Base-by-base conservation (phyloP, 768 basidiomycete genomes). In the Exsudoporus frostii region DNA sequence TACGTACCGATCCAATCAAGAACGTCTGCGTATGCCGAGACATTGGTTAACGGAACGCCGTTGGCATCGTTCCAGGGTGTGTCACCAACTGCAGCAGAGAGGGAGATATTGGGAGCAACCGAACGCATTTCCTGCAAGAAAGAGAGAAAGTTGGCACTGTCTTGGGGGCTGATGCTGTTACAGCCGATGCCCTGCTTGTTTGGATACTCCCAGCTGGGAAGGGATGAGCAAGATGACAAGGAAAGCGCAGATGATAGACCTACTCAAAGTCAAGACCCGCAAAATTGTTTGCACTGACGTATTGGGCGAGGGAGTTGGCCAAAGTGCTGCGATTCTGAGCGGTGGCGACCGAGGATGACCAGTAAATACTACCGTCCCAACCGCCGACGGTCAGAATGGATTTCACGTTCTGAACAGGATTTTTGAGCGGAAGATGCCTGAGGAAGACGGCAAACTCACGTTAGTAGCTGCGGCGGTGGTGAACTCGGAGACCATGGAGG, bases 201-300 rank as follows among this genome's bases (percentile, higher is more conserved):
- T 34, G 92, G 93, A 65, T 91, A 96, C 67, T 94, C 92, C 92
- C 91, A 93, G 64, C 89, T 90, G 45, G n/a, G 2, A 29, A 19
- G 5, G 1, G 22, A 17, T 62, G 19, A 60, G 51, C 14, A 45
- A 24, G 7, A 36, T 7, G n/a, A 3, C 2, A 7, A 0, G 32
- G 5, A 43, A 40, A 22, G 20, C 44, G 42, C 1, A 19, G 25
- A 13, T 29, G 10, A n/a, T n/a, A n/a, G 5, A 73, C 83, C 37
- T 63, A 84, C 84, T 86, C 86, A 50, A 87, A 82, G 58, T 88
- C 85, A 39, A 88, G 69, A n/a, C 85, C 85, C 57, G 81, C 76
- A 15, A 89, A 72, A 0, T 75, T 60, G 59, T 85, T 82, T 24
- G 70, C 62, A 6, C 70, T 56, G 14, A 78, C 81, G 37, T 86